phyloP scores from a whole-genome alignment of 2,329 filamentous ascomycete genomes.

The Ciborinia camelliae region DNA sequence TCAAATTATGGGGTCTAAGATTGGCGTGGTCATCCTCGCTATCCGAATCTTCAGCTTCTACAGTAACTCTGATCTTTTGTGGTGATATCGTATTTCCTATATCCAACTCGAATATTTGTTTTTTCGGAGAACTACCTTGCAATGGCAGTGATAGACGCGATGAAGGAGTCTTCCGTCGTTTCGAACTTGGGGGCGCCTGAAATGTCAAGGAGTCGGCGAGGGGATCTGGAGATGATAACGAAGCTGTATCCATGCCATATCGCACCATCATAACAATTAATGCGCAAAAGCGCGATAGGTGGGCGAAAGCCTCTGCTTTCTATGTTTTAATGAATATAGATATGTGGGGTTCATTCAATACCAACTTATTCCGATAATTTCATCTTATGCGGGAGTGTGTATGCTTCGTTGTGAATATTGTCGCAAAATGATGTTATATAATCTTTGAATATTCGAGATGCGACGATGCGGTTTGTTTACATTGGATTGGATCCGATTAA shows the following conservation, averaged over 20 bases:
- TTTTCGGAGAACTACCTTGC: conserved; percentile 36
- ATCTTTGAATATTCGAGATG: conserved; percentile 8
- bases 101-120: conserved; percentile 38
- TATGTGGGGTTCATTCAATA: conserved; percentile 10
- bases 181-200: conserved; percentile 33
- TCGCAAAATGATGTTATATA: conserved; percentile 17
- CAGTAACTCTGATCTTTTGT: conserved; percentile 38
- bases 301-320: not conserved
- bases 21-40: conserved; percentile 28
- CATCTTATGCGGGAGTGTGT: not conserved
- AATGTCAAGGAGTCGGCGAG: conserved; percentile 34
- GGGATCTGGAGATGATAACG: conserved; percentile 38
- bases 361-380: not conserved
- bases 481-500: not conserved
- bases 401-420: conserved; percentile 17
- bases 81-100: conserved; percentile 37
- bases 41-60: conserved; percentile 36
- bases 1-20: conserved; percentile 20
- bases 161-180: conserved; percentile 29
- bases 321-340: conserved; percentile 14
- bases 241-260: conserved; percentile 27
- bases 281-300: conserved; percentile 7
- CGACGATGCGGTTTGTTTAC: conserved; percentile 19
- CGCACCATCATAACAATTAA: conserved; percentile 14
- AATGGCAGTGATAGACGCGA: conserved; percentile 29